phyloP scores from a whole-genome alignment of 1,284 basidiomycete genomes.

The Leccinum proximum region DNA sequence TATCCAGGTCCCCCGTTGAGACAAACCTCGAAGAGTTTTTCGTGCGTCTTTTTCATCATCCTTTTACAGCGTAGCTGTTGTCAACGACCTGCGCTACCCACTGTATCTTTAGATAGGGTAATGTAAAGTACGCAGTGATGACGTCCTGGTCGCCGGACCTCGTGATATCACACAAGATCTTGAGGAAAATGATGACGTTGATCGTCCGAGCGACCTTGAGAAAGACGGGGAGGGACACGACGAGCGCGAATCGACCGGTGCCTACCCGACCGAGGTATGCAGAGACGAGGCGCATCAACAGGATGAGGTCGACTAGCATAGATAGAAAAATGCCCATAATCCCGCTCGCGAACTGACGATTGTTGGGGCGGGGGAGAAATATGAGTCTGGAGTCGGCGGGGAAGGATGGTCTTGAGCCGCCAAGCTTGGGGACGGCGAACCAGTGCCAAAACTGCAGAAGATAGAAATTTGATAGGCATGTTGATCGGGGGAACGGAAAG shows the following conservation, averaged over 20 bases:
- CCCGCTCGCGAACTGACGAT: slow-evolving; percentile 24
- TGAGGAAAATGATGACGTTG: slow-evolving; percentile 25
- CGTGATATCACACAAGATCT: slow-evolving; percentile 15
- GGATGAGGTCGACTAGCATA: slow-evolving; percentile 29
- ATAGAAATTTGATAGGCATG: neutral
- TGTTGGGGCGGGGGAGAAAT: slow-evolving; percentile 8
- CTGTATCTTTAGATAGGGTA: slow-evolving; percentile 33
- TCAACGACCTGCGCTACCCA: slow-evolving; percentile 31
- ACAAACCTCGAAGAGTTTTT: neutral
- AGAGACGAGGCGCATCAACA: slow-evolving; percentile 29
- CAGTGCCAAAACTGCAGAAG: slow-evolving; percentile 12
- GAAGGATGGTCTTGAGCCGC: slow-evolving; percentile 11
- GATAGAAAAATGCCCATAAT: slow-evolving; percentile 30
- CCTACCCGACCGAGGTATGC: slow-evolving; percentile 24
- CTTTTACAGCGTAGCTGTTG: slow-evolving; percentile 18
- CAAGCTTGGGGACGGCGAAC: slow-evolving; percentile 17
- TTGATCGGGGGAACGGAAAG: neutral
- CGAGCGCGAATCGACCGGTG: slow-evolving; percentile 12
- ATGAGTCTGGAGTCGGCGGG: slow-evolving; percentile 22
- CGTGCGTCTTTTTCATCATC: neutral
- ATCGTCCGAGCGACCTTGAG: slow-evolving; percentile 24
- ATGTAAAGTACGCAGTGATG: slow-evolving; percentile 17
- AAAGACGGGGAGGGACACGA: slow-evolving; percentile 22
- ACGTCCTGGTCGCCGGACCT: slow-evolving; percentile 11
- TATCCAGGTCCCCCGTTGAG: neutral